Evolutionary conservation across 106 monocot genomes (phyloP).

Genomic region (Alisma plantagoaquatica): DNA sequence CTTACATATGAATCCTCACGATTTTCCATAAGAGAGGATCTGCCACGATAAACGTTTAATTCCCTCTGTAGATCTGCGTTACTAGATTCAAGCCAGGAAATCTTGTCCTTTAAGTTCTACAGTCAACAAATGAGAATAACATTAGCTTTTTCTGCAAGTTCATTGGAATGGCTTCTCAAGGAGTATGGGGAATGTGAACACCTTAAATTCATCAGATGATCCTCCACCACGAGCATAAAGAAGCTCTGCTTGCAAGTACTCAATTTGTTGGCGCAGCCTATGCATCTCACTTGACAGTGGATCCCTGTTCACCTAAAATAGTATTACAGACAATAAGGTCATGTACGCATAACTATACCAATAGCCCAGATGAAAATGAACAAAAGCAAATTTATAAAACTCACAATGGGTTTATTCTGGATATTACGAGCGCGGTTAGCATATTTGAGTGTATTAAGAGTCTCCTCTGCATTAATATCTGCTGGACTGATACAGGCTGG

Average conservation of each 20-base stretch:
- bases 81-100: conserved; percentile 80
- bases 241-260: conserved; percentile 91
- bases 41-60: conserved; percentile 43
- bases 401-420: conserved; percentile 90
- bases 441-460: conserved; percentile 96
- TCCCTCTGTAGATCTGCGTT: conserved; percentile 83
- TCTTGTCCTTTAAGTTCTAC: conserved; percentile 79
- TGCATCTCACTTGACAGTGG: conserved; percentile 87
- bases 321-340: no score
- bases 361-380: no score
- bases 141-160: not conserved
- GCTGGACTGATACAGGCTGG: conserved; percentile 98
- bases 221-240: conserved; percentile 64
- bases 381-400: no score
- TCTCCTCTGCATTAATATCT: conserved; percentile 97
- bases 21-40: conserved; percentile 21
- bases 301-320: conserved; percentile 83
- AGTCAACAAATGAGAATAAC: conserved; percentile 1
- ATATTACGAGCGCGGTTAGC: conserved; percentile 99
- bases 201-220: conserved; percentile 69
- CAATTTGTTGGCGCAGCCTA: conserved; percentile 88
- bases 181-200: conserved; percentile 4
- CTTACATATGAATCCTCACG: conserved; percentile 53
- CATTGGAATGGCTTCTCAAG: not conserved
- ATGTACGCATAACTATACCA: no score